Conservation (phyloP, 1,284 basidiomycete genomes). For the Apiotrichum akiyoshidainum region DNA sequence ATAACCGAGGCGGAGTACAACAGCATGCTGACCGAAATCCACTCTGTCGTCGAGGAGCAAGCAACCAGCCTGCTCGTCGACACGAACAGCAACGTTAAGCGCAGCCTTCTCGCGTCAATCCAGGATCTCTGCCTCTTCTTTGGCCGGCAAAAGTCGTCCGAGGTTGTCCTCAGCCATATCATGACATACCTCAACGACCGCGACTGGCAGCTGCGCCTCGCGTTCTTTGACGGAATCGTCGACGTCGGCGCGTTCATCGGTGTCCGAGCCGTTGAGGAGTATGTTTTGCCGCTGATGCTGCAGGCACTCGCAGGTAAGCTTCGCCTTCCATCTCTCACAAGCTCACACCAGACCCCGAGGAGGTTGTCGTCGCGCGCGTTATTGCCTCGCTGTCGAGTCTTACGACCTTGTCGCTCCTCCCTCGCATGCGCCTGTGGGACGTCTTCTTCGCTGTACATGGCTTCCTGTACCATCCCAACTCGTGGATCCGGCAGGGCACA, state of each 20-base stretch:
- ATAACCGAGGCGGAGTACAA: constrained; percentile 84
- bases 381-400: constrained; percentile 78
- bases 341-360: constrained; percentile 73
- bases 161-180: constrained; percentile 93
- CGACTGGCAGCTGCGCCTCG: constrained; percentile 84
- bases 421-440: constrained; percentile 91
- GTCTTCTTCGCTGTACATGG: constrained; percentile 79
- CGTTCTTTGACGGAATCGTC: constrained; percentile 93
- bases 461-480: constrained; percentile 91
- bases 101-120: constrained; percentile 66
- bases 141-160: constrained; percentile 86
- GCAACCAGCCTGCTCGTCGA: constrained; percentile 67
- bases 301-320: constrained; percentile 79
- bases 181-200: constrained; percentile 97
- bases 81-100: constrained; percentile 56
- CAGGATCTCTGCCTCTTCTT: constrained; percentile 88
- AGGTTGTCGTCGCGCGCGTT: constrained; percentile 85
- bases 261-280: constrained; percentile 65
- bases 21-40: constrained; percentile 75
- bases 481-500: constrained; percentile 93
- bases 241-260: constrained; percentile 91
- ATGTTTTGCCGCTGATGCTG: constrained; percentile 90
- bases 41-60: constrained; percentile 80
- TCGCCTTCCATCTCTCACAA: constrained; percentile 1
- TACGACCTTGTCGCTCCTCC: constrained; percentile 79